These are phyloP conservation scores for Strigomonas oncopelti DNA, from an alignment of 208 protist genomes.

Conservation along the genomic window DNA sequence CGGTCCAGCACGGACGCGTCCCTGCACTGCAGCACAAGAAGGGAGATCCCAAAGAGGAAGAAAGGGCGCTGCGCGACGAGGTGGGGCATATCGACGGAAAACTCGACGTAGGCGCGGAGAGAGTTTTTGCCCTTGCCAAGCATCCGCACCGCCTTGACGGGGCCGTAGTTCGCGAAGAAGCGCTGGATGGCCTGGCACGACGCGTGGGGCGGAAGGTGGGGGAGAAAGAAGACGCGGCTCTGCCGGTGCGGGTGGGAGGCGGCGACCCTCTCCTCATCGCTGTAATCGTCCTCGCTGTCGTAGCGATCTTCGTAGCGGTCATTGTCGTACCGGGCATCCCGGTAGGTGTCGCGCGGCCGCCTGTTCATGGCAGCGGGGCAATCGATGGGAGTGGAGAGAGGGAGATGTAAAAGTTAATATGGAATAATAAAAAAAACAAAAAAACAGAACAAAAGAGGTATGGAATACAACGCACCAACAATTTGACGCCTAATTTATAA, in stretches of 20 bases:
- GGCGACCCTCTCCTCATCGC: neutral
- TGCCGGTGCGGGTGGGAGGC: no score
- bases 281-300: neutral
- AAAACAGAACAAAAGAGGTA: neutral
- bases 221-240: neutral
- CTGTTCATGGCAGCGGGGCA: neutral
- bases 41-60: neutral
- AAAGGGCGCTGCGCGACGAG: slow-evolving; percentile 12
- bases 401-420: neutral
- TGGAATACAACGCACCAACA: neutral
- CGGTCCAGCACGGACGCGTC: neutral
- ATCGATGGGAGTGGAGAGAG: neutral
- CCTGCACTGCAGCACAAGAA: neutral
- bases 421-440: neutral
- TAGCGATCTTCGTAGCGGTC: neutral
- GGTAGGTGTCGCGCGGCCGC: neutral
- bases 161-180: slow-evolving; percentile 18
- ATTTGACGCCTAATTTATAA: neutral
- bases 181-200: slow-evolving; percentile 1
- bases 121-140: neutral
- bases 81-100: slow-evolving; percentile 7
- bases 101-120: slow-evolving; percentile 12
- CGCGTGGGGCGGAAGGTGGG: neutral
- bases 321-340: neutral
- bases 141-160: slow-evolving; percentile 7